These are phyloP conservation scores for Pterocarpus macrocarpus DNA, from an alignment of 306 rosid species.

Conservation along the genomic window DNA sequence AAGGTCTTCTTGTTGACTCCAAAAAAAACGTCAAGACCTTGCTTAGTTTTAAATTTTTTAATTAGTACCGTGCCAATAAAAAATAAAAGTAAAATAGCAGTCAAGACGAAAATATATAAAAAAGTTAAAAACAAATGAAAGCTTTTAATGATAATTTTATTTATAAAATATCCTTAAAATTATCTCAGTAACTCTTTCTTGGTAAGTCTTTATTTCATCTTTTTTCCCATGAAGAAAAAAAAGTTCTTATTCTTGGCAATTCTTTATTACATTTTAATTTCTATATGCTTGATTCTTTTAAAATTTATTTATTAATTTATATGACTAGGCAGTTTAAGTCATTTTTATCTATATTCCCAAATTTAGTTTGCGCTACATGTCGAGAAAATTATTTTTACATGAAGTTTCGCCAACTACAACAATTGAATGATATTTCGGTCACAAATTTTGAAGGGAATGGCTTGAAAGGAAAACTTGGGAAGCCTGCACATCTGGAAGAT, in stretches of 20 bases:
- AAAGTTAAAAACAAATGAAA: neutral
- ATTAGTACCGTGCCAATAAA: neutral
- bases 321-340: neutral
- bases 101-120: neutral
- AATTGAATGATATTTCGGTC: constrained; percentile 22
- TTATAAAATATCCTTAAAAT: neutral
- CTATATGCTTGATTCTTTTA: neutral
- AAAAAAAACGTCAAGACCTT: neutral
- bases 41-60: neutral
- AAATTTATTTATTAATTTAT: neutral
- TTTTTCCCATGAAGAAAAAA: too few species aligned
- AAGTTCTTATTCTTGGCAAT: too few species aligned
- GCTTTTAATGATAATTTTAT: too few species aligned
- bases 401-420: neutral
- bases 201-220: too few species aligned
- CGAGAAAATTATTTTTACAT: neutral
- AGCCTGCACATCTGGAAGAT: constrained; percentile 63
- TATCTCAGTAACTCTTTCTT: neutral
- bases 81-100: too few species aligned
- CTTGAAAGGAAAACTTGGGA: constrained; percentile 69
- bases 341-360: neutral
- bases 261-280: neutral
- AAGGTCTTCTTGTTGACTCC: neutral
- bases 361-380: neutral
- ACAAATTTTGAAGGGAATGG: constrained; percentile 51